Percentiles rank a stretch among this genome's conserved stretches.
phyloP scores from a whole-genome alignment of 2,329 filamentous ascomycete genomes.

The Claviceps maximensis region DNA sequence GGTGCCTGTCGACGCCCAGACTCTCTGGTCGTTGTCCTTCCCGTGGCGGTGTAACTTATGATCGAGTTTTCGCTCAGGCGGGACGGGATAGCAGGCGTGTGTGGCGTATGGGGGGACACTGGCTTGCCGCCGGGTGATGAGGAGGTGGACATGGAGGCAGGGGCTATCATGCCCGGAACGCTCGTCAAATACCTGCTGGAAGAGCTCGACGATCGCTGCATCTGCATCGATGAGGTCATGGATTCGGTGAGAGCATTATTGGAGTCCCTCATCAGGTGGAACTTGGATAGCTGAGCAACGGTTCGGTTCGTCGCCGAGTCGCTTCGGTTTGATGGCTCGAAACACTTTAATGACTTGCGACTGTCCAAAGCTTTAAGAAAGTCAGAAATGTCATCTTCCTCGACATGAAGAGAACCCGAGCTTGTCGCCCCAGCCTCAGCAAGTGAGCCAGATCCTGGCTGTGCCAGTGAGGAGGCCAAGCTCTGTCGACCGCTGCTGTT shows the following conservation, averaged over 20 bases:
- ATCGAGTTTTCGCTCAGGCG: slow-evolving; percentile 87
- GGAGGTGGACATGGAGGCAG: slow-evolving; percentile 68
- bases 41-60: slow-evolving; percentile 20
- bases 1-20: slow-evolving; percentile 12
- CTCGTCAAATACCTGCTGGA: slow-evolving; percentile 47
- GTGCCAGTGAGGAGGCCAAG: slow-evolving; percentile 52
- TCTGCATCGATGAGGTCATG: slow-evolving; percentile 76
- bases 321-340: slow-evolving; percentile 53
- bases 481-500: slow-evolving; percentile 71
- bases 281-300: slow-evolving; percentile 68
- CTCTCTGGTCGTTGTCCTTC: slow-evolving; percentile 18
- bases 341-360: slow-evolving; percentile 73
- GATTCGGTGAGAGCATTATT: slow-evolving; percentile 84
- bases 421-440: slow-evolving; percentile 54
- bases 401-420: slow-evolving; percentile 55
- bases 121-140: slow-evolving; percentile 85
- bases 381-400: slow-evolving; percentile 87
- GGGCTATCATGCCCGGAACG: slow-evolving; percentile 52
- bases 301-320: slow-evolving; percentile 63
- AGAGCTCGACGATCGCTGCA: slow-evolving; percentile 72
- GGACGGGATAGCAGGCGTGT: slow-evolving; percentile 87
- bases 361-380: slow-evolving; percentile 83
- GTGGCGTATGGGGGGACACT: slow-evolving; percentile 77
- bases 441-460: slow-evolving; percentile 68
- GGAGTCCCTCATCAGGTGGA: slow-evolving; percentile 78